Conservation (phyloP, 176 grass and related monocot species). For the Pontederia crassipes region DNA sequence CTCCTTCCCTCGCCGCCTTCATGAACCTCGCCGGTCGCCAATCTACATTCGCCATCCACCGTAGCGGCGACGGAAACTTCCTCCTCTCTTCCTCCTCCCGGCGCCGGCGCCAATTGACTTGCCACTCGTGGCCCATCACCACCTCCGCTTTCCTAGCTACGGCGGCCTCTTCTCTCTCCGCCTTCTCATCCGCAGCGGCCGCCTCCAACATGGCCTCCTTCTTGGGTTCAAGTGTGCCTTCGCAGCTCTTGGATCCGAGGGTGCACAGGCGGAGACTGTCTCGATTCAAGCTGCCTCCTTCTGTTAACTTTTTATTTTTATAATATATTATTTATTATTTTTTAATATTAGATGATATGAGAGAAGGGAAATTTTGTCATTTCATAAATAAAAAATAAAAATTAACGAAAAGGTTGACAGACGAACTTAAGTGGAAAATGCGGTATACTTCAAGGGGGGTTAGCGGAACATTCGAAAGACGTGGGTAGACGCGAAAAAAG, state of each 20-base stretch:
- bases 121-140: background rate
- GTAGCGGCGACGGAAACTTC: conserved; percentile 2
- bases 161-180: background rate
- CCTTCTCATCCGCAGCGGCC: background rate
- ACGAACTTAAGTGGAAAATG: too few relatives aligned
- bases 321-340: too few relatives aligned
- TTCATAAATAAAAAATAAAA: too few relatives aligned
- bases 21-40: background rate
- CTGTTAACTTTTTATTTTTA: too few relatives aligned
- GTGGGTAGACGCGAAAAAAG: too few relatives aligned
- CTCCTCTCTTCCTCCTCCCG: background rate
- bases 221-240: background rate
- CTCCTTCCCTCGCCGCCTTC: background rate
- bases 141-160: background rate
- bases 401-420: too few relatives aligned
- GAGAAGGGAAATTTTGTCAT: too few relatives aligned
- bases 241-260: conserved; percentile 12
- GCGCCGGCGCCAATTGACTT: too few relatives aligned
- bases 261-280: background rate
- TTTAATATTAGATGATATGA: too few relatives aligned
- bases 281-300: too few relatives aligned
- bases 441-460: too few relatives aligned
- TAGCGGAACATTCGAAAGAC: too few relatives aligned
- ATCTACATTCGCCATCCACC: background rate
- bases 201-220: background rate